Evolutionary conservation across 1,139 yeast species (phyloP).

Genomic region (Suhomyces guaymorum): DNA sequence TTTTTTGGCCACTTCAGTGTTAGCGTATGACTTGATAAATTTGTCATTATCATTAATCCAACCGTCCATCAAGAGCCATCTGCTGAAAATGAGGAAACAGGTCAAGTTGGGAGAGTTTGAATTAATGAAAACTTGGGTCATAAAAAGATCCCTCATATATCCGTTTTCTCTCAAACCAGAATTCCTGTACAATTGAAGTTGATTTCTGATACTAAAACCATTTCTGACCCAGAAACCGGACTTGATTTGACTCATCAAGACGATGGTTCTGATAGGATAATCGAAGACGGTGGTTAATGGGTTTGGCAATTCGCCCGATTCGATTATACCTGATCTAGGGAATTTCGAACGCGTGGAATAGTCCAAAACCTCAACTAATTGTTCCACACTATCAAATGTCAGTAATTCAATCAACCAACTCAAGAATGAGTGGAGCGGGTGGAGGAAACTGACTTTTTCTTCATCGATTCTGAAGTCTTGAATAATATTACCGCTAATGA

Average conservation of each 20-base stretch:
- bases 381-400: conserved; percentile 29
- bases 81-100: conserved; percentile 57
- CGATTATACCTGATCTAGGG: conserved; percentile 9
- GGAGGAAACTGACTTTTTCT: conserved; percentile 68
- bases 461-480: conserved; percentile 29
- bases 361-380: conserved; percentile 21
- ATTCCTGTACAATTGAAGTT: conserved; percentile 75
- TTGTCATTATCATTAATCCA: conserved; percentile 32
- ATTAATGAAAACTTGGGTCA: conserved; percentile 67
- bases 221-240: conserved; percentile 64
- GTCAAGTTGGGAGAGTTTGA: conserved; percentile 58
- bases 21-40: too few species aligned
- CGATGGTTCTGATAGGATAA: conserved; percentile 73
- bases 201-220: conserved; percentile 70
- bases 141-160: conserved; percentile 70
- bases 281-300: conserved; percentile 53
- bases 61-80: conserved; percentile 70
- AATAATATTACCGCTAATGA: conserved; percentile 24
- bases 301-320: conserved; percentile 22
- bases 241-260: conserved; percentile 55
- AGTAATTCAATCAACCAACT: conserved; percentile 69
- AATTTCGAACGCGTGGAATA: conserved; percentile 7
- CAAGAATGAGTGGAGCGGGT: conserved; percentile 75
- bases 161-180: conserved; percentile 86
- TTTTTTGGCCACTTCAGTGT: too few species aligned